Evolutionary conservation across 352 stramenopile genomes (phyloP).

Genomic region (Phytophthora citrophthora): DNA sequence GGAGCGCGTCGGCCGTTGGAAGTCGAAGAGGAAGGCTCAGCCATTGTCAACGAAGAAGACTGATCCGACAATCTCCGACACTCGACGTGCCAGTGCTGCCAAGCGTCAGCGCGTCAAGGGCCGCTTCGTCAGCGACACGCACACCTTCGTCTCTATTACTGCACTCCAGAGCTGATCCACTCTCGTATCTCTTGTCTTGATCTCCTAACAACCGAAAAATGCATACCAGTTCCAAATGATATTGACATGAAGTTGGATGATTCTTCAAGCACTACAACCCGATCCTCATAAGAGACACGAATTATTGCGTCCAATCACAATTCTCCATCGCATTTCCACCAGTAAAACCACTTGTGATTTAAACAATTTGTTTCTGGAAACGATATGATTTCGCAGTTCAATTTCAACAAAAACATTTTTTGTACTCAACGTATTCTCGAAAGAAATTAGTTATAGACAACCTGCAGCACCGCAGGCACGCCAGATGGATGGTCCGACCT

Average conservation of each 20-base stretch:
- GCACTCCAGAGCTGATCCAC: slow-evolving; percentile 50
- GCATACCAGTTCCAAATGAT: slow-evolving; percentile 5
- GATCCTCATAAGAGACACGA: neutral
- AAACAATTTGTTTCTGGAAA: slow-evolving; percentile 1
- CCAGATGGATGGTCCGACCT: slow-evolving; percentile 19
- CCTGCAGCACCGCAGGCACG: slow-evolving; percentile 10
- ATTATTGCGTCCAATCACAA: neutral
- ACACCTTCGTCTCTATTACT: slow-evolving; percentile 71
- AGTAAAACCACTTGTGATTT: neutral
- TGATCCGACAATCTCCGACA: slow-evolving; percentile 51
- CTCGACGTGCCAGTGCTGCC: slow-evolving; percentile 57
- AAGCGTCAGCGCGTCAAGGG: slow-evolving; percentile 74
- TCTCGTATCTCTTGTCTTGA: slow-evolving; percentile 2
- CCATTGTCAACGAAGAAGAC: slow-evolving; percentile 20
- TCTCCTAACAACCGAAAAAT: slow-evolving; percentile 13
- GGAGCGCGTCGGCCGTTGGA: slow-evolving; percentile 38
- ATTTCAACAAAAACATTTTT: neutral
- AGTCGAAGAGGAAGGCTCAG: slow-evolving; percentile 51
- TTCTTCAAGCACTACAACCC: slow-evolving; percentile 4
- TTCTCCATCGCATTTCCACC: neutral
- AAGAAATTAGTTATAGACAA: slow-evolving; percentile 3
- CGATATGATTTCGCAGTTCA: neutral
- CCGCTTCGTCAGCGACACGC: slow-evolving; percentile 62
- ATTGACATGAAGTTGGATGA: neutral
- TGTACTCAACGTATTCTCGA: slow-evolving; percentile 6